Conservation (phyloP, 2,329 filamentous ascomycete genomes). For the Apiospora hydei region DNA sequence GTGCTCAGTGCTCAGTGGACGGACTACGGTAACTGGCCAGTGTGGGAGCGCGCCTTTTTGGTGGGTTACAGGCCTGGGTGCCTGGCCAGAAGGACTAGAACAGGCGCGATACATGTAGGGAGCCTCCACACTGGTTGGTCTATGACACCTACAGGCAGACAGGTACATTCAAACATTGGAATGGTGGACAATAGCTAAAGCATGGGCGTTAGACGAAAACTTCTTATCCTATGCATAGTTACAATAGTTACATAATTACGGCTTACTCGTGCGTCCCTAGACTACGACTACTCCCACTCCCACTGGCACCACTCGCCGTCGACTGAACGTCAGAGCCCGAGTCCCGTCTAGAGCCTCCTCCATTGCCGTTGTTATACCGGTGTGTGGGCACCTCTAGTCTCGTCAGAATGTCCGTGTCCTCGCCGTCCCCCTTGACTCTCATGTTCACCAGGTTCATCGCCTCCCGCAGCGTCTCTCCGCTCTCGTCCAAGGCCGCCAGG, state of each 20-base stretch:
- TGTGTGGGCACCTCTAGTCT: constrained; percentile 43
- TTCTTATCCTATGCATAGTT: neutral
- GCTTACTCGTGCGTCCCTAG: constrained; percentile 40
- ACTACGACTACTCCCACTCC: constrained; percentile 38
- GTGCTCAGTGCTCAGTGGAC: no score
- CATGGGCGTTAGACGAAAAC: neutral
- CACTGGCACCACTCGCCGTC: constrained; percentile 37
- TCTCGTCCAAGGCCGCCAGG: constrained; percentile 88
- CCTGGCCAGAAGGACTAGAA: no score
- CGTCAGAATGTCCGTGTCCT: constrained; percentile 39
- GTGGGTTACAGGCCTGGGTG: neutral
- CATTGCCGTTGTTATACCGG: constrained; percentile 32
- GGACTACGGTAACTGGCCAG: neutral
- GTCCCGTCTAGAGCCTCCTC: constrained; percentile 35
- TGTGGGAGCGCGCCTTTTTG: neutral
- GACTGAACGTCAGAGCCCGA: constrained; percentile 43
- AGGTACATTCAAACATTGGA: no score
- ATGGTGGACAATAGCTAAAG: neutral
- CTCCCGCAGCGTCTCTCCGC: constrained; percentile 78
- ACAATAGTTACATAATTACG: constrained; percentile 31
- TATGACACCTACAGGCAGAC: no score
- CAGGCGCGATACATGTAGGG: no score
- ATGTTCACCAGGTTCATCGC: constrained; percentile 70
- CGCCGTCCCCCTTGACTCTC: constrained; percentile 42
- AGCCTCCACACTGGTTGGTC: no score